Evolutionary conservation across 2,329 filamentous ascomycete species (phyloP), one percentile per base, ranked within the genome.

Genomic region (Chaetothyriales sp.): DNA sequence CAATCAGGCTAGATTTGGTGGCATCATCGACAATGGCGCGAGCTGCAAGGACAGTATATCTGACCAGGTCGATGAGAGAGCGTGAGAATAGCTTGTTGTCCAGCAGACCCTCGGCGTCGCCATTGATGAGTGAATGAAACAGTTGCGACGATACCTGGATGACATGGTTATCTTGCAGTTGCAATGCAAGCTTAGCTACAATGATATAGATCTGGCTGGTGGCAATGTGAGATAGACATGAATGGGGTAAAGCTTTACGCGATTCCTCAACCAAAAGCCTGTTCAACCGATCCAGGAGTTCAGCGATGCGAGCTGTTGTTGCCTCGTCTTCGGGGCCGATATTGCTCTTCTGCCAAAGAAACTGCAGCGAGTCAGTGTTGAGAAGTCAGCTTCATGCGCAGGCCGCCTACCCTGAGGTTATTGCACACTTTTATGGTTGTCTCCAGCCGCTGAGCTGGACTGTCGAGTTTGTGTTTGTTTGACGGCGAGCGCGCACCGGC

Each of bases 61-160:
- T 79, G 48, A 95, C 76, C 53, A 98, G 78, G 59, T 87, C 86
- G 63, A 94, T 92, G 62, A 98, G 68, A 61, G 86, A 90, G 52
- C 82, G 79, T 2, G 92, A 87, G 65, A 98, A 98, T 50, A 79
- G 76, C 28, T 83, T 78, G 62, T 85, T 93, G 63, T 93, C 86
- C 46, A 95, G 79, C 62, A 96, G 93, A 36, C 88, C 87, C 64
- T 95, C 92, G 68, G 95, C 89, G 66, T 96, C 92, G 65, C 88
- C 92, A 68, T 98, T 92, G 61, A 96, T 86, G 56, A 98, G 76
- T 15, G 87, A 88, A 51, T 86, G 87, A 67, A 95, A 95, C 63
- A 95, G 81, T 43, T 83, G 73, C 39, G 95, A 84, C 22, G 86
- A 84, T 62, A 90, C 85, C 57, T 83, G 81, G 59, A 96, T 83